These are phyloP conservation scores for Penicillium frequentans DNA, from an alignment of 2,329 filamentous ascomycete species.

Conservation along the genomic window DNA sequence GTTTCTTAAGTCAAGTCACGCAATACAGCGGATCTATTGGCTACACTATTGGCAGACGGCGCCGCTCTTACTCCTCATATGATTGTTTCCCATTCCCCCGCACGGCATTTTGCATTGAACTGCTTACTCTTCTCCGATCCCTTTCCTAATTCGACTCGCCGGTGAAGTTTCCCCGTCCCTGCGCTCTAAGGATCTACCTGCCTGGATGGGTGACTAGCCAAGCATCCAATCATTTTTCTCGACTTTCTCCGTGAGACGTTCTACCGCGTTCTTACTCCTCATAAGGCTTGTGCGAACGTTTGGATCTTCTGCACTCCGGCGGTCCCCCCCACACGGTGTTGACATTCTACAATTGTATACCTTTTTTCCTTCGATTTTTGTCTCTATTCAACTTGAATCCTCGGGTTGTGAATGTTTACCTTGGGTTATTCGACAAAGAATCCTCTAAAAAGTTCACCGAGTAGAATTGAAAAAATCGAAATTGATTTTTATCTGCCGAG, in stretches of 20 bases:
- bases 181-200: constrained; percentile 3
- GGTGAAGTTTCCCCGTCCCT: constrained; percentile 25
- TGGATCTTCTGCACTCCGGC: background rate
- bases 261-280: background rate
- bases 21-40: background rate
- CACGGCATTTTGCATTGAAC: background rate
- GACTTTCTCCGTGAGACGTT: background rate
- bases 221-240: background rate
- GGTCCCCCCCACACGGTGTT: background rate
- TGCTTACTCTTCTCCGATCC: constrained; percentile 17
- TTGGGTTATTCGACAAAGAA: background rate
- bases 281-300: background rate
- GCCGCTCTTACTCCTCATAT: constrained; percentile 3
- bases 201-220: background rate
- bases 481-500: background rate
- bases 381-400: background rate
- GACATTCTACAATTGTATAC: background rate
- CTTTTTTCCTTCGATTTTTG: background rate
- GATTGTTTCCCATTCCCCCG: background rate
- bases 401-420: background rate
- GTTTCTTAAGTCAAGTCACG: background rate
- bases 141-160: constrained; percentile 22
- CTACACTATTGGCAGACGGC: constrained; percentile 15
- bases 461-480: background rate
- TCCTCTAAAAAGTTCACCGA: background rate